Conservation (phyloP, 2,329 filamentous ascomycete genomes). For the Ceratocystis papillata region DNA sequence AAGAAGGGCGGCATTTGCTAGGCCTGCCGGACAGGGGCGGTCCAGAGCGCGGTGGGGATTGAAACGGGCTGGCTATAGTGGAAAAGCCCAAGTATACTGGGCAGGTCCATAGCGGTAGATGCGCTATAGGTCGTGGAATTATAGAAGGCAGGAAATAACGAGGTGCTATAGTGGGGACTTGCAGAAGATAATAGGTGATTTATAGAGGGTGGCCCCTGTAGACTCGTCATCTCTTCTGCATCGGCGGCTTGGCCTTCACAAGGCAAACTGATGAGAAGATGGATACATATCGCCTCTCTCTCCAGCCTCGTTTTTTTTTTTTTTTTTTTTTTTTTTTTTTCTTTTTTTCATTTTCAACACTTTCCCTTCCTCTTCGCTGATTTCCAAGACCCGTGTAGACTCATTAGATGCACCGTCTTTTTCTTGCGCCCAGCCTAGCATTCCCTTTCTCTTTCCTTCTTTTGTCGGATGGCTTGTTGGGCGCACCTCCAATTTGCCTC, state of each 20-base stretch:
- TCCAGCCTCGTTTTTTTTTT: neutral
- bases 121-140: neutral
- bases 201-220: neutral
- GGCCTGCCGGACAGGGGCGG: neutral
- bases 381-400: too few species aligned
- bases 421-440: neutral
- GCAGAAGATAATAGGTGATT: neutral
- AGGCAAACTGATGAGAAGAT: too few species aligned
- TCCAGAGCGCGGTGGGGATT: neutral
- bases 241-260: too few species aligned
- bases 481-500: conserved; percentile 4
- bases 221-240: too few species aligned
- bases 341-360: neutral
- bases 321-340: too few species aligned
- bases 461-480: neutral
- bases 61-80: neutral
- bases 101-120: neutral
- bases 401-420: too few species aligned
- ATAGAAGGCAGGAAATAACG: conserved; percentile 5
- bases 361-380: too few species aligned
- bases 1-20: neutral
- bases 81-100: neutral
- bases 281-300: neutral
- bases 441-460: neutral
- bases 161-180: neutral